Conservation (phyloP, 1,139 yeast species). For the Nakaseomyces sp. region DNA sequence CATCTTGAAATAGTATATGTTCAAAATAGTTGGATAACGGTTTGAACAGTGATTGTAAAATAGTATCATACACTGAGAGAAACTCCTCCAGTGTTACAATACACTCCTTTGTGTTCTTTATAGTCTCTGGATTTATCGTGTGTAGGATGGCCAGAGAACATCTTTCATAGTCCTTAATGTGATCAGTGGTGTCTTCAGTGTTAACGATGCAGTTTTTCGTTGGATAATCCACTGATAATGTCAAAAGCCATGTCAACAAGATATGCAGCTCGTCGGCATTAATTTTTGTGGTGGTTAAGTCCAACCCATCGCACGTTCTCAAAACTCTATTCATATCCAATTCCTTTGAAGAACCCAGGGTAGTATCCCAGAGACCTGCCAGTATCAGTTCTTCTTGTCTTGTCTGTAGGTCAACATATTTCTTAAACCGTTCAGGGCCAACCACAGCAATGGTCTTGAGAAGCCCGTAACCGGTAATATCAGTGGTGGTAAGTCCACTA, state of each 20-base stretch:
- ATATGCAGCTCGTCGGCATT: slow-evolving; percentile 34
- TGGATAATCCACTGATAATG: slow-evolving; percentile 32
- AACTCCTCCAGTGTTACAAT: slow-evolving; percentile 35
- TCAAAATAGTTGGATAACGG: slow-evolving; percentile 37
- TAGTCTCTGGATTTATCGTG: slow-evolving; percentile 36
- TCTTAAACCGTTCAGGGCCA: slow-evolving; percentile 31
- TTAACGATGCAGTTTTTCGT: slow-evolving; percentile 21
- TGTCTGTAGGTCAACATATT: slow-evolving; percentile 30
- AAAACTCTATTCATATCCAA: slow-evolving; percentile 17
- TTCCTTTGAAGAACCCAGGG: slow-evolving; percentile 20
- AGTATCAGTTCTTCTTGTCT: slow-evolving; percentile 35
- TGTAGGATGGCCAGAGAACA: slow-evolving; percentile 36
- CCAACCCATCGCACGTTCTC: slow-evolving; percentile 26
- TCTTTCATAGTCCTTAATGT: slow-evolving; percentile 23
- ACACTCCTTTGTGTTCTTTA: slow-evolving; percentile 20
- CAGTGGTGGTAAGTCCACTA: slow-evolving; percentile 23
- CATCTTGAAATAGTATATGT: slow-evolving; percentile 25
- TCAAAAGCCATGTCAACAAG: slow-evolving; percentile 39
- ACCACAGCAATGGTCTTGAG: slow-evolving; percentile 37
- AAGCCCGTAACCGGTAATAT: slow-evolving; percentile 36
- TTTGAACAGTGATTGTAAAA: slow-evolving; percentile 35
- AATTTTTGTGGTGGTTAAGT: slow-evolving; percentile 32
- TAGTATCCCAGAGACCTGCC: slow-evolving; percentile 25
- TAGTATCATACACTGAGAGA: slow-evolving; percentile 25
- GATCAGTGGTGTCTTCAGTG: slow-evolving; percentile 11